phyloP scores from a whole-genome alignment of 2,329 filamentous ascomycete species.

The Fusarium austroafricanum region DNA sequence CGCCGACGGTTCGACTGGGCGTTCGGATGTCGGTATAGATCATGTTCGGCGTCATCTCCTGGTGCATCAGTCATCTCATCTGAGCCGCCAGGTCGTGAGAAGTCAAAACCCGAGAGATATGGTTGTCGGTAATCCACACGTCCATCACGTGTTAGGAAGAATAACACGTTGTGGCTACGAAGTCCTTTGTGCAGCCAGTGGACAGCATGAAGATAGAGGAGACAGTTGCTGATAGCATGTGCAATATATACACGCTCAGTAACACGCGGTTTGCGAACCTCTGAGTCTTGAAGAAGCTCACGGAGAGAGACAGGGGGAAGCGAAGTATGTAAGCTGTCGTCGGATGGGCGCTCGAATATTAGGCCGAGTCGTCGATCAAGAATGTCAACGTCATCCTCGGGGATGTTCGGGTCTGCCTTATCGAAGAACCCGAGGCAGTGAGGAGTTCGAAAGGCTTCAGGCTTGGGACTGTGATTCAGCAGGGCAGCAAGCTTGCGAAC shows the following conservation, averaged over 20 bases:
- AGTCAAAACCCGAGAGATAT: constrained; percentile 66
- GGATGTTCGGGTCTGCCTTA: constrained; percentile 52
- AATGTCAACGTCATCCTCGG: constrained; percentile 55
- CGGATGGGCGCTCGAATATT: constrained; percentile 62
- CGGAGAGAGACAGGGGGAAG: constrained; percentile 60
- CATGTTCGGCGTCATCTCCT: constrained; percentile 56
- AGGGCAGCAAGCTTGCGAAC: constrained; percentile 61
- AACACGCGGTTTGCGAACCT: constrained; percentile 58
- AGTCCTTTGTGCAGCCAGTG: constrained; percentile 71
- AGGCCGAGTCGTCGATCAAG: constrained; percentile 62
- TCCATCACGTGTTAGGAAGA: constrained; percentile 54
- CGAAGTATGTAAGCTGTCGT: constrained; percentile 50
- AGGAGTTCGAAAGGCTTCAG: constrained; percentile 61
- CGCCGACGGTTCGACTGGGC: constrained; percentile 53
- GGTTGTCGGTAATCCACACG: constrained; percentile 55
- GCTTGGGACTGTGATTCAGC: constrained; percentile 60
- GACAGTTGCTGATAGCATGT: constrained; percentile 62
- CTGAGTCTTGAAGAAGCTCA: constrained; percentile 55
- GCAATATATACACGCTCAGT: constrained; percentile 65
- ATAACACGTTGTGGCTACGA: constrained; percentile 64
- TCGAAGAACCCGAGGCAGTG: constrained; percentile 64
- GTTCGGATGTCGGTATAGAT: constrained; percentile 63
- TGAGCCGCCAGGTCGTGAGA: constrained; percentile 61
- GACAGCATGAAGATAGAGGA: constrained; percentile 66
- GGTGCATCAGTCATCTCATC: constrained; percentile 64